These are phyloP conservation scores for Colletotrichum aenigma DNA, from an alignment of 2,329 filamentous ascomycete genomes.

Conservation along the genomic window DNA sequence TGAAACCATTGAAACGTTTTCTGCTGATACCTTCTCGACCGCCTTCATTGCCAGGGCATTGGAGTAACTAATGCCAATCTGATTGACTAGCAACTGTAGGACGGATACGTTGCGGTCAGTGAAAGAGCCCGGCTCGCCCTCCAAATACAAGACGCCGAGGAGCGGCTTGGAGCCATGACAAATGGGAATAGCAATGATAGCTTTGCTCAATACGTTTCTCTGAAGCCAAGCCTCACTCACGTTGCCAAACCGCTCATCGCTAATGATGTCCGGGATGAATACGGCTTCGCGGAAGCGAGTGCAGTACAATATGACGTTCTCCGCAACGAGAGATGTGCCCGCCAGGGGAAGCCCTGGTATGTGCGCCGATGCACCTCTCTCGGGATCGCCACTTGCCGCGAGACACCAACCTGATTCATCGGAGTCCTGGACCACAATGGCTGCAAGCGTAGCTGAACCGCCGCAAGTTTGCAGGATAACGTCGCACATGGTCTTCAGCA, in stretches of 20 bases:
- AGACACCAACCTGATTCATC: constrained; percentile 70
- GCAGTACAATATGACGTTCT: constrained; percentile 78
- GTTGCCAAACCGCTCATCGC: constrained; percentile 79
- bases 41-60: constrained; percentile 72
- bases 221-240: constrained; percentile 72
- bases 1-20: constrained; percentile 78
- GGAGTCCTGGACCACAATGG: constrained; percentile 75
- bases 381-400: constrained; percentile 74
- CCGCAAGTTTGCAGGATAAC: constrained; percentile 81
- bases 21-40: constrained; percentile 77
- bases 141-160: constrained; percentile 76
- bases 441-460: constrained; percentile 70
- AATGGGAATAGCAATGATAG: constrained; percentile 82
- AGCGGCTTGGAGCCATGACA: constrained; percentile 73
- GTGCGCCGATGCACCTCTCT: constrained; percentile 70
- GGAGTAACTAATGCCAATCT: constrained; percentile 75
- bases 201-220: constrained; percentile 71
- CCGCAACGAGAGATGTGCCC: constrained; percentile 71
- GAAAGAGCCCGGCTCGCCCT: constrained; percentile 76
- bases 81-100: constrained; percentile 75
- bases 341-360: constrained; percentile 68
- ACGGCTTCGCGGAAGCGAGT: constrained; percentile 77
- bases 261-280: constrained; percentile 74
- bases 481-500: constrained; percentile 81
- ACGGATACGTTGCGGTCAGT: constrained; percentile 75